A percentile compares a stretch with the other conserved stretches of the same genome.
Evolutionary conservation across 306 rosid genomes (phyloP).

Genomic region (Vachellia pachyceras): DNA sequence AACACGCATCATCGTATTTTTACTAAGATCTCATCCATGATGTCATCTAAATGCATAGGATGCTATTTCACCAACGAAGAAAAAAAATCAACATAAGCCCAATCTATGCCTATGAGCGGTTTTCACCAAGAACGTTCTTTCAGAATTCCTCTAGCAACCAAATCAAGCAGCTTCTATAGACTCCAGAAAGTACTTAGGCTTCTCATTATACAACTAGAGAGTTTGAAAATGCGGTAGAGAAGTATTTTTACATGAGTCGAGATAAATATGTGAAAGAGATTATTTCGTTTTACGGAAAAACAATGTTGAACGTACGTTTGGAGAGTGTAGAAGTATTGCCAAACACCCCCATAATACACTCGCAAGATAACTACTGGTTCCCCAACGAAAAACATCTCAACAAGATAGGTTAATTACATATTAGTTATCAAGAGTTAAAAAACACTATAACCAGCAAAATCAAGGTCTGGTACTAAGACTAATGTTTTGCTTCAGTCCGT

Average conservation of each 20-base stretch:
- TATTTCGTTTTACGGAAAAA: no score
- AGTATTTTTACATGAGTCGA: no score
- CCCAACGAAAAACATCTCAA: not conserved
- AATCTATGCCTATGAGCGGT: not conserved
- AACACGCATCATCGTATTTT: not conserved
- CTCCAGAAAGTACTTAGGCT: not conserved
- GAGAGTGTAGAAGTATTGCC: no score
- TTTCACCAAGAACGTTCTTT: not conserved
- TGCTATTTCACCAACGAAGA: no score
- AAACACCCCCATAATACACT: no score
- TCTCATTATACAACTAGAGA: not conserved
- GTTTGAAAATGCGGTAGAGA: no score
- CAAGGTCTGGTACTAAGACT: conserved; percentile 27
- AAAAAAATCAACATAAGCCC: not conserved
- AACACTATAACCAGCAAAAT: not conserved
- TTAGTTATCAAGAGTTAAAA: not conserved
- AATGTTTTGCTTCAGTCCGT: conserved; percentile 16
- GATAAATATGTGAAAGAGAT: no score
- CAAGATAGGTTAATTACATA: not conserved
- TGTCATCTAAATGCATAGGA: not conserved
- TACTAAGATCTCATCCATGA: no score
- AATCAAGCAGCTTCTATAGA: not conserved
- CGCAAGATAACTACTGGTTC: not conserved
- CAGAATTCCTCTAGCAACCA: not conserved
- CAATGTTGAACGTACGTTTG: no score